phyloP scores from a whole-genome alignment of 2,329 filamentous ascomycete genomes.

The Claviceps arundinis region DNA sequence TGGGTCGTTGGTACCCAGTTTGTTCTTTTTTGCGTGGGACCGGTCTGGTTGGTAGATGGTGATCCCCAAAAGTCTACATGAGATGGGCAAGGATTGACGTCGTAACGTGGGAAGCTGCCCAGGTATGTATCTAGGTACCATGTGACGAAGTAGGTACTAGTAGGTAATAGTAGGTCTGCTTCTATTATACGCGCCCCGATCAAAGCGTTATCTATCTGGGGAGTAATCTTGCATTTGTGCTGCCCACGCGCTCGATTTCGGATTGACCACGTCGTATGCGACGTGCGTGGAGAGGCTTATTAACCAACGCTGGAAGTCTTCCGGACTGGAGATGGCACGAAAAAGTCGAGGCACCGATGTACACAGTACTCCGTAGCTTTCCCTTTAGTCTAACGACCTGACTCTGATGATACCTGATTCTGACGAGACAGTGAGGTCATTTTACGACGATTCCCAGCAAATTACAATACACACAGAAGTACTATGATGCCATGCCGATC shows the following conservation, averaged over 20 bases:
- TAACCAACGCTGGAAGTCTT: background rate
- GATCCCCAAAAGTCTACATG: too few species aligned
- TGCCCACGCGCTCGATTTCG: background rate
- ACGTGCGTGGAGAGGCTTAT: background rate
- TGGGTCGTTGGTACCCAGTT: too few species aligned
- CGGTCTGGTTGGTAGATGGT: too few species aligned
- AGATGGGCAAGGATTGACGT: background rate
- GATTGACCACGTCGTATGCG: background rate
- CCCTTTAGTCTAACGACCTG: too few species aligned
- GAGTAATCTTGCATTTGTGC: background rate
- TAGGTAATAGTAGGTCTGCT: background rate
- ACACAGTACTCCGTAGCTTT: background rate
- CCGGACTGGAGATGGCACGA: background rate
- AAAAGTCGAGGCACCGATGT: background rate
- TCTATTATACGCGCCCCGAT: background rate
- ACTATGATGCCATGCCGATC: background rate
- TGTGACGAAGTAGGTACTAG: background rate
- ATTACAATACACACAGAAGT: background rate
- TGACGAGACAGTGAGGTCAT: background rate
- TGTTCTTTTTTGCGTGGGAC: too few species aligned
- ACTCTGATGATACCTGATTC: background rate
- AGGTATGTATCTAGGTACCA: background rate
- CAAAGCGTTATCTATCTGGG: background rate
- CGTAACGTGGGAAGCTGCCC: background rate
- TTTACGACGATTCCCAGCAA: too few species aligned